Evolutionary conservation across 2,329 filamentous ascomycete species (phyloP).

Genomic region (Cordyceps farinosa): DNA sequence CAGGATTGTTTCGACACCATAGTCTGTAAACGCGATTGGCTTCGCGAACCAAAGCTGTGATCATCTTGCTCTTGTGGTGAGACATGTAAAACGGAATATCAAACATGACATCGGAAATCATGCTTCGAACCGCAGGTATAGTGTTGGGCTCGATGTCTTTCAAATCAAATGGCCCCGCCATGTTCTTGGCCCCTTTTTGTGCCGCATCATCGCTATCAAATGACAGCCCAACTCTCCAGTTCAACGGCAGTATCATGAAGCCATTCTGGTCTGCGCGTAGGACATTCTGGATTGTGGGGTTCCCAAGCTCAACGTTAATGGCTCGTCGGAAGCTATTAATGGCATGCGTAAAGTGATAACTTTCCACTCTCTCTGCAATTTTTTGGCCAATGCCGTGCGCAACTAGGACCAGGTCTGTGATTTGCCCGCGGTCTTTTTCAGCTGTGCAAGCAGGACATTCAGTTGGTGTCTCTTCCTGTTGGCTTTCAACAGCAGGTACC

Average conservation of each 20-base stretch:
- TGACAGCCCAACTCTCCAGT: conserved; percentile 86
- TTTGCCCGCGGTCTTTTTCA: conserved; percentile 62
- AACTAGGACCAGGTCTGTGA: conserved; percentile 85
- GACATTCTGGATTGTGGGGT: conserved; percentile 67
- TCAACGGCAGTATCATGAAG: conserved; percentile 90
- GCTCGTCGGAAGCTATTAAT: conserved; percentile 86
- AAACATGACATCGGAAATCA: conserved; percentile 97
- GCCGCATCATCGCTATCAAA: conserved; percentile 75
- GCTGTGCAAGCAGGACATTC: conserved; percentile 58
- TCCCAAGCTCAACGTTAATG: conserved; percentile 79
- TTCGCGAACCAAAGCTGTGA: conserved; percentile 79
- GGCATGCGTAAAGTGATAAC: conserved; percentile 94
- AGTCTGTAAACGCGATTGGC: conserved; percentile 93
- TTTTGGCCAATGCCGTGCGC: conserved; percentile 97
- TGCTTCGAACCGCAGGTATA: conserved; percentile 84
- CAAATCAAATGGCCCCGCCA: conserved; percentile 59
- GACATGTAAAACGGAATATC: conserved; percentile 98
- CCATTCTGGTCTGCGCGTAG: conserved; percentile 76
- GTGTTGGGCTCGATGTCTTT: conserved; percentile 90
- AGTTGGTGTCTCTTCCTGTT: conserved; percentile 25
- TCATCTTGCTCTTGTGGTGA: conserved; percentile 93
- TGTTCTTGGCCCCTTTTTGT: conserved; percentile 51
- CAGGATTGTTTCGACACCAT: conserved; percentile 92
- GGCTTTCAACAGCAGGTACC: conserved; percentile 27
- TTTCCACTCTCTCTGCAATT: conserved; percentile 88